Percentiles rank a stretch among this genome's conserved stretches.
These are phyloP conservation scores for Amanita muscaria DNA, from an alignment of 768 basidiomycete genomes.

Conservation along the genomic window DNA sequence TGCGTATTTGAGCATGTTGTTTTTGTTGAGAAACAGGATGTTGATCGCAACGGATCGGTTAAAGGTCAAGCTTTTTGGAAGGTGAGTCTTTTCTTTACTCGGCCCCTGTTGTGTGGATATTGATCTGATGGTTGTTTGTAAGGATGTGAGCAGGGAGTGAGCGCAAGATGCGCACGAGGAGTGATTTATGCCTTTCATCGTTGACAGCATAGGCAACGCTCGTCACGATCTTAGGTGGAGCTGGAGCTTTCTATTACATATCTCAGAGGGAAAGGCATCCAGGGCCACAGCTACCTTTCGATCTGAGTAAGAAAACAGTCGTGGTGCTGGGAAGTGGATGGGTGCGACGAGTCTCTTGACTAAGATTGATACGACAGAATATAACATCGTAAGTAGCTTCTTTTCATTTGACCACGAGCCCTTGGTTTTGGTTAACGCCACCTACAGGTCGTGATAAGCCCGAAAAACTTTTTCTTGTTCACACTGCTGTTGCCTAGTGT, in stretches of 20 bases:
- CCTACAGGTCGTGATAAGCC: conserved; percentile 85
- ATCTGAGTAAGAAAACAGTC: conserved; percentile 84
- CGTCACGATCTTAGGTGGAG: conserved; percentile 49
- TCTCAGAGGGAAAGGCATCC: conserved; percentile 77
- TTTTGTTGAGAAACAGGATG: conserved; percentile 88
- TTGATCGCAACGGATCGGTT: conserved; percentile 89
- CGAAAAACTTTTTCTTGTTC: conserved; percentile 97
- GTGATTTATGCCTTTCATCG: too few relatives aligned
- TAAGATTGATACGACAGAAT: conserved; percentile 81
- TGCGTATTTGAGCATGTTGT: conserved; percentile 91
- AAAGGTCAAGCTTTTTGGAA: conserved; percentile 86
- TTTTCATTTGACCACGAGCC: neutral
- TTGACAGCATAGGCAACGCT: too few relatives aligned
- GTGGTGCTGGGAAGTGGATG: conserved; percentile 95
- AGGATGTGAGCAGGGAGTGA: too few relatives aligned
- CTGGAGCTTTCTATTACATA: conserved; percentile 62
- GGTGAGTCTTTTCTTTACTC: conserved; percentile 37
- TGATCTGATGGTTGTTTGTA: too few relatives aligned
- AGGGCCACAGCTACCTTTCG: conserved; percentile 78
- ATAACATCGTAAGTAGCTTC: conserved; percentile 73
- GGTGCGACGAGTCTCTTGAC: conserved; percentile 90
- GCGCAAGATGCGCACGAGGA: too few relatives aligned
- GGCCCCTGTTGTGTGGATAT: too few relatives aligned
- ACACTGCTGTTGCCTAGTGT: conserved; percentile 95
- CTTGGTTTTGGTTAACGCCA: neutral